A percentile compares a stretch with the other conserved stretches of the same genome.
phyloP scores from a whole-genome alignment of 345 rosid species.

The Fremontodendron californicum region DNA sequence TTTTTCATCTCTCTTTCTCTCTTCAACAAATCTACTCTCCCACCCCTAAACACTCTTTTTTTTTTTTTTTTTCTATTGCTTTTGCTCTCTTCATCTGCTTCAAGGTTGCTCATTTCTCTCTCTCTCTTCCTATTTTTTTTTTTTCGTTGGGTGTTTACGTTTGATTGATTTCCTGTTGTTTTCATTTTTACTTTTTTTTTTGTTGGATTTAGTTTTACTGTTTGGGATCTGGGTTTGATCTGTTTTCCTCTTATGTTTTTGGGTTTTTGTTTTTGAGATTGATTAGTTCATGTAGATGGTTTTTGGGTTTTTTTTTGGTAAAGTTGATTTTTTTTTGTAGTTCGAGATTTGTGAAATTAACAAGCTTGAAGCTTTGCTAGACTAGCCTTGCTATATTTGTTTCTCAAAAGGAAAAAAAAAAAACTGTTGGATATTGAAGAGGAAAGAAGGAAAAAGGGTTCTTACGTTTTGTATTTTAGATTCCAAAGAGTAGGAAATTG shows the following conservation, averaged over 20 bases:
- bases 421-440: neutral
- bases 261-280: slow-evolving; percentile 1
- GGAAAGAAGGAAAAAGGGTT: neutral
- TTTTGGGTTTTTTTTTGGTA: neutral
- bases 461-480: neutral
- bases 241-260: neutral
- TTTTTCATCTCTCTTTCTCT: slow-evolving; percentile 16
- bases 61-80: slow-evolving; percentile 15
- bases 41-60: neutral
- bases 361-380: neutral
- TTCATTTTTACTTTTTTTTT: neutral
- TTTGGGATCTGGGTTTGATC: slow-evolving; percentile 34
- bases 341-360: slow-evolving; percentile 2
- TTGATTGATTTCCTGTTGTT: neutral
- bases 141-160: neutral
- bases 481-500: neutral
- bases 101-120: slow-evolving; percentile 7
- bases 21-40: neutral
- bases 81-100: neutral
- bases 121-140: neutral
- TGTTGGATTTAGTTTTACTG: neutral
- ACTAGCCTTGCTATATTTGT: neutral
- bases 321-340: neutral
- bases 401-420: neutral
- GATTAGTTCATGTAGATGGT: neutral